phyloP scores from a whole-genome alignment of 2,329 filamentous ascomycete genomes.

The Stagonosporopsis rhizophila region DNA sequence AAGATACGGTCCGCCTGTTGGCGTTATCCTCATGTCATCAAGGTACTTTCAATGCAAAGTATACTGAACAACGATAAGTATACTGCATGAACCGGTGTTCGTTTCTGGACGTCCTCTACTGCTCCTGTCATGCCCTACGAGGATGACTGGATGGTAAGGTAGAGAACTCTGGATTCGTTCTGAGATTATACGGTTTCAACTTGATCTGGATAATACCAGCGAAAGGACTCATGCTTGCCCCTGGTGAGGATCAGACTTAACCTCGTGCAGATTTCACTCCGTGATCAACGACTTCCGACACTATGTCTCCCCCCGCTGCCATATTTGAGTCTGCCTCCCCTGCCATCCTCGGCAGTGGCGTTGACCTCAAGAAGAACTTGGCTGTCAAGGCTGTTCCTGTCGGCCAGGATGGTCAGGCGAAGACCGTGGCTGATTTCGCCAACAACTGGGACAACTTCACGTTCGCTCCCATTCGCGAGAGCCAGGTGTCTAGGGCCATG shows the following conservation, averaged over 20 bases:
- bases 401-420: conserved; percentile 57
- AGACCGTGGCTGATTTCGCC: conserved; percentile 69
- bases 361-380: conserved; percentile 49
- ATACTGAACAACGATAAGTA: conserved; percentile 46
- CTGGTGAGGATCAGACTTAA: conserved; percentile 44
- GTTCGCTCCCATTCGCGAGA: conserved; percentile 89
- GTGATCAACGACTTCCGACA: conserved; percentile 35
- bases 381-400: conserved; percentile 57
- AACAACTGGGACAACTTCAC: conserved; percentile 82
- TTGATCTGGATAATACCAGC: conserved; percentile 99
- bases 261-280: conserved; percentile 40
- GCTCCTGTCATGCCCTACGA: conserved; percentile 1
- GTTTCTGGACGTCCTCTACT: conserved; percentile 29
- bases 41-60: conserved; percentile 50
- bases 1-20: conserved; percentile 41
- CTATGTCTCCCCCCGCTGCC: conserved; percentile 81
- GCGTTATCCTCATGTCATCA: conserved; percentile 46
- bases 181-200: conserved; percentile 95
- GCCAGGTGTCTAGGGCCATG: conserved; percentile 92
- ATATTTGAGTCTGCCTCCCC: conserved; percentile 64
- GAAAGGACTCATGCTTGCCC: conserved; percentile 93
- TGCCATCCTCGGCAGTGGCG: conserved; percentile 51
- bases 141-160: conserved; percentile 4
- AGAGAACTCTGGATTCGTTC: conserved; percentile 53
- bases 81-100: conserved; percentile 54